These are phyloP conservation scores for Clarireedia hainanense DNA, from an alignment of 2,329 filamentous ascomycete species.

Conservation along the genomic window DNA sequence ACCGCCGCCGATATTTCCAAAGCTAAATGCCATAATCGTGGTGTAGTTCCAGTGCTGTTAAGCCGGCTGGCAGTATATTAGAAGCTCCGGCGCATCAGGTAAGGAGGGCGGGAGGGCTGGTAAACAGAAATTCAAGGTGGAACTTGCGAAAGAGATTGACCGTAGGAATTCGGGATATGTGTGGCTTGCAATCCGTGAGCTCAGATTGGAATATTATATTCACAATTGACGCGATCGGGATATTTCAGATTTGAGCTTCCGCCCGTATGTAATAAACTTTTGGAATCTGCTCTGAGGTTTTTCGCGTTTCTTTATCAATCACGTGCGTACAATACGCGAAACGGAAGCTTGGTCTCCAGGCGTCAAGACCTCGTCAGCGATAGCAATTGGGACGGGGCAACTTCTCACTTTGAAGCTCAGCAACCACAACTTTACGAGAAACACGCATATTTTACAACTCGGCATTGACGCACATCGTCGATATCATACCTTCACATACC, in stretches of 20 bases:
- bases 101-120: conserved; percentile 9
- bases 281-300: neutral
- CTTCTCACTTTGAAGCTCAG: neutral
- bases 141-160: neutral
- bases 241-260: neutral
- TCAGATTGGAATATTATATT: neutral
- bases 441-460: too few relatives aligned
- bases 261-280: neutral
- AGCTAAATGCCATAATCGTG: conserved; percentile 57
- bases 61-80: conserved; percentile 29
- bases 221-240: neutral
- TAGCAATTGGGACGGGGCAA: conserved; percentile 6
- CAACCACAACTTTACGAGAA: neutral
- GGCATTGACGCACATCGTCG: neutral
- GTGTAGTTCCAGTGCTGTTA: conserved; percentile 31
- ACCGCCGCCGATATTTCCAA: conserved; percentile 41
- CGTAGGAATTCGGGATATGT: neutral
- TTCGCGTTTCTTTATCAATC: neutral
- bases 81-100: conserved; percentile 23
- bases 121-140: neutral
- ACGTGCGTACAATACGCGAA: conserved; percentile 7
- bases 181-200: neutral
- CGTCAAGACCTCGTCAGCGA: conserved; percentile 11
- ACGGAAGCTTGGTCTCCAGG: conserved; percentile 2
- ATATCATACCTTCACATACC: neutral